Conservation (phyloP, 169 alveolate genomes). For the Cryptosporidium felis region DNA sequence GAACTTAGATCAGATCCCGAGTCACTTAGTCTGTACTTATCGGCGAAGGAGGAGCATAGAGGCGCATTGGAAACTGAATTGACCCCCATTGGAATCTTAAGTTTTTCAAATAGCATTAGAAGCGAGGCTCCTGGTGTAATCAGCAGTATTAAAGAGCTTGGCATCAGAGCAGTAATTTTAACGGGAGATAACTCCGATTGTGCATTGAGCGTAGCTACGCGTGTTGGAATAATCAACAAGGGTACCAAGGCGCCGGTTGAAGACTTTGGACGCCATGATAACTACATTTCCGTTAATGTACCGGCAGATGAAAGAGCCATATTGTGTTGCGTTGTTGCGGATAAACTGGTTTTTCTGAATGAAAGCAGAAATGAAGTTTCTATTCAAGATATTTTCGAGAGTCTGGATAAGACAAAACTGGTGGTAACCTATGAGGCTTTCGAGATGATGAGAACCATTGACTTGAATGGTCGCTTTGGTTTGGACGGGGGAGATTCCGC, state of each 20-base stretch:
- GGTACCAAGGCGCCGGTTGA: background rate
- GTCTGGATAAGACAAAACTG: background rate
- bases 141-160: constrained; percentile 22
- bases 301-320: background rate
- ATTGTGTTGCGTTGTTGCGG: background rate
- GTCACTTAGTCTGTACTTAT: background rate
- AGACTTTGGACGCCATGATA: background rate
- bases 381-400: background rate
- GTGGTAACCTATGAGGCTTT: constrained; percentile 27
- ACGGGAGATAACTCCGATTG: constrained; percentile 55
- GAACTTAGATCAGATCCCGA: constrained; percentile 8
- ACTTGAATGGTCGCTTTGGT: background rate
- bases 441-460: background rate
- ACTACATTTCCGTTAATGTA: background rate
- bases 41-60: background rate
- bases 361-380: background rate
- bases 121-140: constrained; percentile 2
- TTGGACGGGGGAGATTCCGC: no score
- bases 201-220: constrained; percentile 26
- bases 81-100: constrained; percentile 31
- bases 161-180: constrained; percentile 10
- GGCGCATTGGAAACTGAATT: background rate
- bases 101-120: constrained; percentile 38
- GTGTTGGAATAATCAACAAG: constrained; percentile 14
- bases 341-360: constrained; percentile 10